A percentile compares a stretch with the other conserved stretches of the same genome.
Conservation (phyloP, 2,329 filamentous ascomycete genomes). For the Grosmannia serpens region DNA sequence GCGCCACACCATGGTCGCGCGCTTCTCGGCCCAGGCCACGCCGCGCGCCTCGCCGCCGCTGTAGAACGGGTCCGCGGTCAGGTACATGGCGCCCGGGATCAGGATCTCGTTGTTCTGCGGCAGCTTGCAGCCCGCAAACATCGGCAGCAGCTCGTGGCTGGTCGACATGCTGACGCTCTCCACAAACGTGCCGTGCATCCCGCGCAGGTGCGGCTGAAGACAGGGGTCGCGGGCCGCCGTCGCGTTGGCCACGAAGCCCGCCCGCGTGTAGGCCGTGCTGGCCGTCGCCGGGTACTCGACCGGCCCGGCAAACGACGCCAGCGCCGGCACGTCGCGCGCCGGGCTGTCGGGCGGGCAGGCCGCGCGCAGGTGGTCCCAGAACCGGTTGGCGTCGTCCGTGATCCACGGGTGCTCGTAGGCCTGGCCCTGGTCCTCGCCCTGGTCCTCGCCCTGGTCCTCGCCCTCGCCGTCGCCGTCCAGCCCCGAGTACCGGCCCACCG, state of each 20-base stretch:
- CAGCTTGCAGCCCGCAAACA: slow-evolving; percentile 49
- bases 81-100: slow-evolving; percentile 52
- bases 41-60: slow-evolving; percentile 44
- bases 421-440: slow-evolving; percentile 18
- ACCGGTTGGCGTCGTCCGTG: slow-evolving; percentile 30
- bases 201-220: slow-evolving; percentile 35
- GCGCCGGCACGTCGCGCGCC: slow-evolving; percentile 24
- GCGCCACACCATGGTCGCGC: slow-evolving; percentile 43
- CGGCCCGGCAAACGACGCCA: slow-evolving; percentile 22
- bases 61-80: slow-evolving; percentile 45
- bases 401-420: slow-evolving; percentile 35
- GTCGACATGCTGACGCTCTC: slow-evolving; percentile 36
- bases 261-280: slow-evolving; percentile 18
- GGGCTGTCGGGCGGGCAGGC: slow-evolving; percentile 46
- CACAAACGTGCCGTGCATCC: slow-evolving; percentile 41
- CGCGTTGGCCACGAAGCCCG: slow-evolving; percentile 43
- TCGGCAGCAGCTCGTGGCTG: slow-evolving; percentile 39
- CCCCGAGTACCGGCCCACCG: slow-evolving; percentile 33
- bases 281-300: slow-evolving; percentile 12
- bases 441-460: slow-evolving; percentile 24
- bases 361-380: slow-evolving; percentile 47
- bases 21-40: slow-evolving; percentile 17
- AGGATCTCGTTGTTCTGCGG: slow-evolving; percentile 49
- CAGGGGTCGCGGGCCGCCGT: slow-evolving; percentile 43
- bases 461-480: slow-evolving; percentile 25